Conservation (phyloP, 179 eudicot species). For the Corrigiola litoralis region DNA sequence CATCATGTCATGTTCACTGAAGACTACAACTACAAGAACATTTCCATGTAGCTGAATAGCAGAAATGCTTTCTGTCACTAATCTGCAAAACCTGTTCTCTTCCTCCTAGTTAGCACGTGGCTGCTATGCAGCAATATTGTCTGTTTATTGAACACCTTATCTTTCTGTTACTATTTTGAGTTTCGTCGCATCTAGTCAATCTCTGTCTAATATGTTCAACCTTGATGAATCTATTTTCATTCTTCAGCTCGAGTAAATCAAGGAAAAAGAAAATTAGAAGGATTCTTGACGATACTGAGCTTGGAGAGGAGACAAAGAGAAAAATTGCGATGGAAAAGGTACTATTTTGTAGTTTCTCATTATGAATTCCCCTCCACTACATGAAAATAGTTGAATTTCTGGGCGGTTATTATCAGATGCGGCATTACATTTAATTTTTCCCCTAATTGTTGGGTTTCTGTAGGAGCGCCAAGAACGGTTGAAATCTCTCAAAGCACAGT, state of each 20-base stretch:
- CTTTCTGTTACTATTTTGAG: not conserved
- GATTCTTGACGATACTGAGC: constrained; percentile 90
- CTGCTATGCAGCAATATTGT: not conserved
- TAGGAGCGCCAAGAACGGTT: constrained; percentile 98
- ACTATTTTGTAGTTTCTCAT: constrained; percentile 4
- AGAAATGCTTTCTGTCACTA: not conserved
- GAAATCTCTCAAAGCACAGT: constrained; percentile 76
- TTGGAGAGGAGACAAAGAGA: constrained; percentile 96
- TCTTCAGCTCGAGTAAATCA: constrained; percentile 43
- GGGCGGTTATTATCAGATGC: too few relatives aligned
- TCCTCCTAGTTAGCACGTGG: not conserved
- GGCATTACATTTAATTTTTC: not conserved
- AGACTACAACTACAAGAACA: not conserved
- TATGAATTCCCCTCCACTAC: not conserved
- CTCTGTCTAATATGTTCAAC: not conserved
- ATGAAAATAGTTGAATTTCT: not conserved
- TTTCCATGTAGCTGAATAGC: not conserved
- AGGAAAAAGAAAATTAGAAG: constrained; percentile 89
- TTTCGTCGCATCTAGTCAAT: not conserved
- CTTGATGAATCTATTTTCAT: not conserved
- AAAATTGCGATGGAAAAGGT: constrained; percentile 99
- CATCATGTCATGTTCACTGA: not conserved
- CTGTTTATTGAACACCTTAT: not conserved
- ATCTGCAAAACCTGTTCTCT: not conserved
- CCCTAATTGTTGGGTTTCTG: constrained; percentile 14